These are phyloP conservation scores for Pugionium cornutum DNA, from an alignment of 345 rosid genomes.

Conservation along the genomic window DNA sequence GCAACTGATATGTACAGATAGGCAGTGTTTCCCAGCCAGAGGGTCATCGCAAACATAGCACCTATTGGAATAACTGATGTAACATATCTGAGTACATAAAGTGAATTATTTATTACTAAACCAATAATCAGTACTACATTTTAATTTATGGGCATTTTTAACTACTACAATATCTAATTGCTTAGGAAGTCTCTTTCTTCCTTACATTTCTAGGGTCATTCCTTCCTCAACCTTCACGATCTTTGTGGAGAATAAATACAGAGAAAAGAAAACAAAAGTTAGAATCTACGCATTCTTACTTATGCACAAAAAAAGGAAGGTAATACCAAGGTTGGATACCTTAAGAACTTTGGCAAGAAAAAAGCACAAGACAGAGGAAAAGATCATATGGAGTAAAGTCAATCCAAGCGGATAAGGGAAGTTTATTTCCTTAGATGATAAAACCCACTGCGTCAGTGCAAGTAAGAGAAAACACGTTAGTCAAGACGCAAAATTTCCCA, in stretches of 20 bases:
- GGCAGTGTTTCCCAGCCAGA: conserved; percentile 98
- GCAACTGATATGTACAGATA: conserved; percentile 94
- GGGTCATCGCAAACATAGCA: conserved; percentile 97
- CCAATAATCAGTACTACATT: conserved; percentile 6
- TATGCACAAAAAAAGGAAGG: conserved; percentile 2
- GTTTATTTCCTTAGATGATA: conserved; percentile 95
- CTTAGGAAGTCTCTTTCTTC: conserved; percentile 31
- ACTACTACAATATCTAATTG: conserved; percentile 32
- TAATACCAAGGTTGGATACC: conserved; percentile 48
- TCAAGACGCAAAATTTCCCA: conserved; percentile 4
- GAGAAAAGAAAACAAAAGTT: conserved; percentile 7
- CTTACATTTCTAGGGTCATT: conserved; percentile 95
- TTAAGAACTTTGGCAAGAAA: conserved; percentile 76
- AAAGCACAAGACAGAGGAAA: conserved; percentile 85
- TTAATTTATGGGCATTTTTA: conserved; percentile 19
- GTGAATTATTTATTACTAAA: conserved; percentile 26
- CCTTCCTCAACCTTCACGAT: conserved; percentile 88
- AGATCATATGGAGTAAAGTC: conserved; percentile 94
- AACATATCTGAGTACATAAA: conserved; percentile 58
- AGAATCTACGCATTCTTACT: conserved; percentile 1
- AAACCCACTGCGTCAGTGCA: conserved; percentile 74
- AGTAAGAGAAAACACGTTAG: conserved; percentile 20
- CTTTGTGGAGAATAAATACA: conserved; percentile 43
- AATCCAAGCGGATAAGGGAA: conserved; percentile 96
- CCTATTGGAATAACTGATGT: conserved; percentile 94